phyloP scores from a whole-genome alignment of 352 stramenopile species.

The Phytophthora constricta region DNA sequence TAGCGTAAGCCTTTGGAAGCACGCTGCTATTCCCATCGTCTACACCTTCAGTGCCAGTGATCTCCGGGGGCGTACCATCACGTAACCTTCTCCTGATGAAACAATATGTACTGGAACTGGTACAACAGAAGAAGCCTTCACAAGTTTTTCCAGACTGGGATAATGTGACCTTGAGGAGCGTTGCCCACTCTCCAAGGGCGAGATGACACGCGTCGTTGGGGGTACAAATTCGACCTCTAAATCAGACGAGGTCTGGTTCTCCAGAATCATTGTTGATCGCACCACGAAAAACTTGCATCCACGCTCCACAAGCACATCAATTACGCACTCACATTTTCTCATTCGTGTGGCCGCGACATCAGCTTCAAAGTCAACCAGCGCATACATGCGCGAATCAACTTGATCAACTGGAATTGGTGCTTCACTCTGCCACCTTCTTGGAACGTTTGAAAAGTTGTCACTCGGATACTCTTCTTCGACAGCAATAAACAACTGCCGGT shows the following conservation, averaged over 20 bases:
- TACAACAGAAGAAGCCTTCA: constrained; percentile 64
- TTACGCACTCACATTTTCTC: constrained; percentile 85
- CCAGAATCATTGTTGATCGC: constrained; percentile 76
- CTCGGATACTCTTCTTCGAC: constrained; percentile 60
- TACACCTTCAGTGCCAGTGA: constrained; percentile 38
- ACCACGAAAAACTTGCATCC: constrained; percentile 91
- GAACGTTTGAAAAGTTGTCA: constrained; percentile 35
- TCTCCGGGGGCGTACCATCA: constrained; percentile 79
- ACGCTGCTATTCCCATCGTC: constrained; percentile 14
- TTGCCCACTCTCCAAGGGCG: constrained; percentile 38
- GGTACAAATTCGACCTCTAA: constrained; percentile 88
- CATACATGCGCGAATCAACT: constrained; percentile 85
- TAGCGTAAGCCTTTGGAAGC: constrained; percentile 74
- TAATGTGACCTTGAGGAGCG: constrained; percentile 42
- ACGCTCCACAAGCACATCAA: constrained; percentile 85
- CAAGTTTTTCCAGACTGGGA: constrained; percentile 74
- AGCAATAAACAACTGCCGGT: constrained; percentile 74
- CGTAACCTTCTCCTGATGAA: constrained; percentile 69
- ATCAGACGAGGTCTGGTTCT: constrained; percentile 86
- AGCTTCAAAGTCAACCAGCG: constrained; percentile 68
- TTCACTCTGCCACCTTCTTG: constrained; percentile 75
- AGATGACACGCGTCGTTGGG: constrained; percentile 49
- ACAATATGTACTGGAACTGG: constrained; percentile 80
- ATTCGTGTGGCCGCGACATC: constrained; percentile 51
- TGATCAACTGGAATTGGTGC: constrained; percentile 82